Conservation (phyloP, 352 stramenopile species). For the Pythium angustatum region DNA sequence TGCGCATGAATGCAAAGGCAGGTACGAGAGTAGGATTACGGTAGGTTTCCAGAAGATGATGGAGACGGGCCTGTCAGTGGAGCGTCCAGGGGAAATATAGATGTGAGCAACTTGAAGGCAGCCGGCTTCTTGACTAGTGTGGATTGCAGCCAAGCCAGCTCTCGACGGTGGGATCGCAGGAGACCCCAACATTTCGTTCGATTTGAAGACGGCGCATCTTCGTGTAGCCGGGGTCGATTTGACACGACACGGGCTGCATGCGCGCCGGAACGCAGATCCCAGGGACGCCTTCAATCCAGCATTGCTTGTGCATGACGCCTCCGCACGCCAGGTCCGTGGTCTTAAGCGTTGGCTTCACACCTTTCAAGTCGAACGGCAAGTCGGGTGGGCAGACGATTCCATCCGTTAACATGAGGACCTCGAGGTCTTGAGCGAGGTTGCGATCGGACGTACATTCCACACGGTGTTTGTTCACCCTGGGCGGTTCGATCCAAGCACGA, state of each 20-base stretch:
- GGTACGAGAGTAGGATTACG: constrained; percentile 1
- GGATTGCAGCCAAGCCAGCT: constrained; percentile 22
- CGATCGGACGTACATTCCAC: constrained; percentile 1
- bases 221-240: not conserved
- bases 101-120: constrained; percentile 6
- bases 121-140: not conserved
- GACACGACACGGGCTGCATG: constrained; percentile 17
- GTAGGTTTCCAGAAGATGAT: constrained; percentile 1
- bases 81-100: constrained; percentile 5
- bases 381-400: constrained; percentile 3
- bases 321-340: constrained; percentile 12
- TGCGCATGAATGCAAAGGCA: no score
- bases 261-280: constrained; percentile 18
- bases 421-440: not conserved
- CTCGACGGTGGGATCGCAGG: constrained; percentile 18
- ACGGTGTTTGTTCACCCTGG: constrained; percentile 2
- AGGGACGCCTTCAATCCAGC: not conserved
- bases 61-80: not conserved
- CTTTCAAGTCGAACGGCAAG: constrained; percentile 16
- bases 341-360: not conserved
- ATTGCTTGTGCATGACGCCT: constrained; percentile 25
- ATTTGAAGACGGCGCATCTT: constrained; percentile 22
- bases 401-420: not conserved
- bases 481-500: constrained; percentile 10
- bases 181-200: constrained; percentile 12